phyloP scores from a whole-genome alignment of 176 grass and related monocot genomes.

The Ampelocalamus luodianensis region DNA sequence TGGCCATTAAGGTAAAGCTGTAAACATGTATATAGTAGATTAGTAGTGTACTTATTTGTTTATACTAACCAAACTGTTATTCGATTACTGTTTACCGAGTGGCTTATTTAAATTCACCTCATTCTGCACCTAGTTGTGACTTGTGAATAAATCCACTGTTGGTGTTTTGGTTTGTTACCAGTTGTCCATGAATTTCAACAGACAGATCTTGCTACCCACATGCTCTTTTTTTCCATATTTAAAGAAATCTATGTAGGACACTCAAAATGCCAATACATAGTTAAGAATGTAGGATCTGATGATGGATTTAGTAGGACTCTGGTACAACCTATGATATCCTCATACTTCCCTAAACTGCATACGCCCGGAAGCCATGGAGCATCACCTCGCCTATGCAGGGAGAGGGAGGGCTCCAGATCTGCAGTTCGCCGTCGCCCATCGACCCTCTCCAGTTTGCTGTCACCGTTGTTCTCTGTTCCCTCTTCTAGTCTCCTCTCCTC shows the following conservation, averaged over 20 bases:
- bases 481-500: too few relatives aligned
- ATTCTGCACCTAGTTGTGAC: slow-evolving; percentile 19
- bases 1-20: slow-evolving; percentile 70
- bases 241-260: slow-evolving; percentile 11
- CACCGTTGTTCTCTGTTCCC: too few relatives aligned
- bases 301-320: slow-evolving; percentile 16
- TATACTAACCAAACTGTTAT: background rate
- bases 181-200: background rate
- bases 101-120: background rate
- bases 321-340: background rate
- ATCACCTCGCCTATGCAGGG: too few relatives aligned
- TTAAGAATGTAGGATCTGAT: background rate
- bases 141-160: background rate
- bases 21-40: slow-evolving; percentile 19
- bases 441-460: too few relatives aligned
- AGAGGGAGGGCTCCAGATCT: too few relatives aligned
- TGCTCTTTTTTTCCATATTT: slow-evolving; percentile 18
- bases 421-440: too few relatives aligned
- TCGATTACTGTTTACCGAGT: background rate
- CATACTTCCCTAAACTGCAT: too few relatives aligned
- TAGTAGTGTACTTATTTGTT: slow-evolving; percentile 22
- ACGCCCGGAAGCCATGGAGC: too few relatives aligned
- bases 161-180: background rate
- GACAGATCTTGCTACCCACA: background rate
- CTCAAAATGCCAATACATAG: background rate